Conservation (phyloP, 1,284 basidiomycete genomes). For the Cutaneotrichosporon sp. region DNA sequence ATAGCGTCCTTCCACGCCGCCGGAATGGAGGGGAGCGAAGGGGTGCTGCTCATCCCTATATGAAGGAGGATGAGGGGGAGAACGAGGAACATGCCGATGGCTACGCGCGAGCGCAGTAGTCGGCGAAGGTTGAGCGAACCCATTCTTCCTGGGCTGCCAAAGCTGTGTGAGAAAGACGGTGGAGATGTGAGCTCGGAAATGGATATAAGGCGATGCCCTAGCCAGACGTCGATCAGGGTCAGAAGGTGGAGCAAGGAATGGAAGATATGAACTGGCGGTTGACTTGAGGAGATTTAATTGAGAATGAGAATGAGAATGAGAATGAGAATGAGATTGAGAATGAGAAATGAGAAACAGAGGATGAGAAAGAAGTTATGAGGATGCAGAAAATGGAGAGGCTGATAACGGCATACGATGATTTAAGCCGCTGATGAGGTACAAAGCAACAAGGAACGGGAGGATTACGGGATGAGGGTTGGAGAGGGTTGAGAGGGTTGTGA, state of each 20-base stretch:
- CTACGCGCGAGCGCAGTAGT: slow-evolving; percentile 13
- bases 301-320: too few species aligned
- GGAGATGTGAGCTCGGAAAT: too few species aligned
- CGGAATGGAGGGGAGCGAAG: not conserved
- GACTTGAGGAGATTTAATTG: too few species aligned
- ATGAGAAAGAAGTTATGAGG: too few species aligned
- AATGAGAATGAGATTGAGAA: not conserved
- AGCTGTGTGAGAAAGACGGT: not conserved
- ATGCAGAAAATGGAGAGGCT: too few species aligned
- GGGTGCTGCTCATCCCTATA: not conserved
- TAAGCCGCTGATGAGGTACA: not conserved
- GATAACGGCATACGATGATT: not conserved
- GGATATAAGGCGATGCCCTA: too few species aligned
- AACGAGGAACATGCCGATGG: slow-evolving; percentile 2
- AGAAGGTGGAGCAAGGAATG: not conserved
- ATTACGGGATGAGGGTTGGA: not conserved
- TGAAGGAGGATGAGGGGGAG: slow-evolving; percentile 15
- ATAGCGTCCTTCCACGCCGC: not conserved
- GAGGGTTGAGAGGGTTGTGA: too few species aligned
- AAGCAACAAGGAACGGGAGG: not conserved
- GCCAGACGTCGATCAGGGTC: not conserved
- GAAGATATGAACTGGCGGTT: too few species aligned
- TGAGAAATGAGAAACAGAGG: not conserved
- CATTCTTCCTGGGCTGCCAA: not conserved
- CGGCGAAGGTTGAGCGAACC: not conserved